phyloP scores from a whole-genome alignment of 306 rosid species.

The Spatholobus suberectus region DNA sequence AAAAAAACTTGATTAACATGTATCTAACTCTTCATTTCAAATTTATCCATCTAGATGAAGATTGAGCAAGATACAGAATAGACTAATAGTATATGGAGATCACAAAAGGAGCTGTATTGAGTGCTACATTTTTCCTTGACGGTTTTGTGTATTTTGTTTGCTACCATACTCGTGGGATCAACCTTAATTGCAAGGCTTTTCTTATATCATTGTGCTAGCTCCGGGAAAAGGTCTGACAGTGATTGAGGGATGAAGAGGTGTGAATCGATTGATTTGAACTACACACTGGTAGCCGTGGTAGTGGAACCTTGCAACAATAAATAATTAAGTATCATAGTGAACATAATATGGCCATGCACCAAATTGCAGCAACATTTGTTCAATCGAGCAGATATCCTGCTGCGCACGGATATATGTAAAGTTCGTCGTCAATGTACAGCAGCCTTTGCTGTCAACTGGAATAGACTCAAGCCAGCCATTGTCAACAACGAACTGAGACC shows the following conservation, averaged over 20 bases:
- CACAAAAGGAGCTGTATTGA: neutral
- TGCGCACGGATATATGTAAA: neutral
- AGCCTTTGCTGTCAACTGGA: constrained; percentile 14
- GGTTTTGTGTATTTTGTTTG: constrained; percentile 7
- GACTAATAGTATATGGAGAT: constrained; percentile 1
- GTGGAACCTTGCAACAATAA: constrained; percentile 23
- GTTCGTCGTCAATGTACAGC: neutral
- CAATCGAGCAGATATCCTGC: neutral
- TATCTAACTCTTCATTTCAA: neutral
- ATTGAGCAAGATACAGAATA: constrained; percentile 1
- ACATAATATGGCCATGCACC: constrained; percentile 22
- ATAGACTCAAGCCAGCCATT: neutral
- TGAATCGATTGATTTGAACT: constrained; percentile 21
- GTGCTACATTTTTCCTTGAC: neutral
- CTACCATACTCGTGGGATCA: neutral
- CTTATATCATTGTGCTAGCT: neutral
- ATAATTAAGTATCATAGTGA: constrained; percentile 6
- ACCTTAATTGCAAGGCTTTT: neutral
- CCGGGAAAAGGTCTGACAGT: constrained; percentile 21
- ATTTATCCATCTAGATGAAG: neutral
- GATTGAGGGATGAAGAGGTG: constrained; percentile 17
- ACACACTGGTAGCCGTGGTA: constrained; percentile 11
- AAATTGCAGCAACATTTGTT: neutral
- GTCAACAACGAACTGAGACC: neutral
- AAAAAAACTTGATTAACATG: neutral